These are phyloP conservation scores for Myxozyma mucilagina DNA, from an alignment of 805 yeast species.

Conservation along the genomic window DNA sequence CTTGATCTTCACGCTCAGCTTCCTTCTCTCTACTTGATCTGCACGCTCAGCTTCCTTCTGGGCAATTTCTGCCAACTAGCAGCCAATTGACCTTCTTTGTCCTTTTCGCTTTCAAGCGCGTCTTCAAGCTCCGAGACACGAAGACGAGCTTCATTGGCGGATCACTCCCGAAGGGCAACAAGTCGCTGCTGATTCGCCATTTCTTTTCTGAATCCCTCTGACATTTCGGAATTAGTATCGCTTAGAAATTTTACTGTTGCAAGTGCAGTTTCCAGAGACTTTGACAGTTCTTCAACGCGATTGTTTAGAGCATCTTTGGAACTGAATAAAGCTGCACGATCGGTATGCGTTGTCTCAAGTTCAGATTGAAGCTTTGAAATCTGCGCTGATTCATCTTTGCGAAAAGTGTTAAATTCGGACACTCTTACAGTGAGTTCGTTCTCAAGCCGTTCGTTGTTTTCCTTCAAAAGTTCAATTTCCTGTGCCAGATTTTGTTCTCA, in stretches of 20 bases:
- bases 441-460: conserved; percentile 48
- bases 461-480: conserved; percentile 47
- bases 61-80: conserved; percentile 42
- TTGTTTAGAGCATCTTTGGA: conserved; percentile 41
- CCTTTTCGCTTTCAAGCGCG: conserved; percentile 47
- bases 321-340: conserved; percentile 36
- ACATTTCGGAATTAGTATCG: conserved; percentile 46
- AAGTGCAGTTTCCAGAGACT: conserved; percentile 47
- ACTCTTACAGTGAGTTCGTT: conserved; percentile 42
- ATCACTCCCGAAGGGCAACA: conserved; percentile 55
- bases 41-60: too few species aligned
- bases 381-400: conserved; percentile 40
- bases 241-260: conserved; percentile 51
- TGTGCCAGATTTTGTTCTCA: conserved; percentile 45
- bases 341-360: conserved; percentile 43
- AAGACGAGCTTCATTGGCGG: conserved; percentile 52
- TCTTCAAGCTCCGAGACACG: conserved; percentile 58
- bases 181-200: conserved; percentile 62
- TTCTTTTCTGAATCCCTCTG: conserved; percentile 57
- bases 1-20: conserved; percentile 42
- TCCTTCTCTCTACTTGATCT: too few species aligned
- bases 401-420: conserved; percentile 39
- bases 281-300: conserved; percentile 44
- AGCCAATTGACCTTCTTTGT: conserved; percentile 43
- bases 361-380: conserved; percentile 41